Conservation (phyloP, 1,284 basidiomycete genomes). For the Pseudozyma sp. region DNA sequence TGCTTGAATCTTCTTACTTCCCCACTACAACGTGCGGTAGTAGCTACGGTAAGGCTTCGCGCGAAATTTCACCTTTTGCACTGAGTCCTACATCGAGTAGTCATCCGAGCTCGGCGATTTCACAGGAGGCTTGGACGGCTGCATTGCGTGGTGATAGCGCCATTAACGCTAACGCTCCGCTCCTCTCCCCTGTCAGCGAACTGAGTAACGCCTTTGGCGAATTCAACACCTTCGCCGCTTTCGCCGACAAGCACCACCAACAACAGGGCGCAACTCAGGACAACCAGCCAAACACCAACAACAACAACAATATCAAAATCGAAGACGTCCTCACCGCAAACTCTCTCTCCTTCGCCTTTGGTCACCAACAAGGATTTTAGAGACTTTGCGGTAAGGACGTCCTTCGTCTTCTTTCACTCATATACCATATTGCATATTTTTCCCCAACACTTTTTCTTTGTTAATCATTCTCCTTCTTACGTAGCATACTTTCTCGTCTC, state of each 20-base stretch:
- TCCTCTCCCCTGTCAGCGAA: constrained; percentile 37
- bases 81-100: constrained; percentile 15
- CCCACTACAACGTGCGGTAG: neutral
- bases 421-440: neutral
- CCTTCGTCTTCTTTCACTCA: neutral
- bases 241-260: neutral
- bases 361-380: constrained; percentile 3
- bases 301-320: neutral
- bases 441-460: neutral
- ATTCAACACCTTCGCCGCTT: constrained; percentile 19
- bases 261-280: neutral
- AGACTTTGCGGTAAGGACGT: neutral
- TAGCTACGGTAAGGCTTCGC: constrained; percentile 11
- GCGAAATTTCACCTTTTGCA: constrained; percentile 22
- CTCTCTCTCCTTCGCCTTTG: constrained; percentile 24
- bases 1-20: constrained; percentile 30
- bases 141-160: too few relatives aligned
- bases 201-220: constrained; percentile 28
- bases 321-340: constrained; percentile 4
- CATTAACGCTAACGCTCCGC: neutral
- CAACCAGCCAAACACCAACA: neutral
- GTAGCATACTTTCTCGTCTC: neutral
- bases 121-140: constrained; percentile 24
- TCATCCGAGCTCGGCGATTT: constrained; percentile 17
- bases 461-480: constrained; percentile 4